Evolutionary conservation across 495 filamentous ascomycete genomes (phyloP), one percentile per base, ranked within the genome.

Genomic region (Annulohypoxylon nitens): DNA sequence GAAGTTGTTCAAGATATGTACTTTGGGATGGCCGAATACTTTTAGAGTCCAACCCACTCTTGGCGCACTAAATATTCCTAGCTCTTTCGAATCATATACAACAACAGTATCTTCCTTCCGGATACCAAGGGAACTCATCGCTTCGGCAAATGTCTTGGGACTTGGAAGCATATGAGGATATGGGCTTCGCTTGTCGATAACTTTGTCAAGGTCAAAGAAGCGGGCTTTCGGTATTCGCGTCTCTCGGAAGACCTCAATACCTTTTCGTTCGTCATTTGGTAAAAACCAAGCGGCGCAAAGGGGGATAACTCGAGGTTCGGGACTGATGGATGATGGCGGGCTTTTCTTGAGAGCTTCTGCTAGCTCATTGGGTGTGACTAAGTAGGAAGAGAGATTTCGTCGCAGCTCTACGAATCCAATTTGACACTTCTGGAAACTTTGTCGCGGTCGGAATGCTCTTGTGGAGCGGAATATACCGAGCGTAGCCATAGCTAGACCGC

Each of bases 121-220:
- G 63, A 99, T 96, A 4, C 96, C 96, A 16, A 99, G 82, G 47
- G 90, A 86, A 69, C 90, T 88, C 97, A 99, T 97, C 9, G 94
- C 93, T 66, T 90, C 86, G 47, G 94, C 91, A 79, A 98, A 98
- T 34, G 87, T 84, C 70, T 91, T 88, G 14, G 91, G 84, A 18
- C 86, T 91, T 3, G 97, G 97, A 6, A 99, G 91, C 96, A 99
- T 99, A 79, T 99, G 96, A 11, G 96, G 95, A 78, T 97, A 99
- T 6, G 92, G 91, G 37, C 93, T 97, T 71, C 88, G 87, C 74
- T 88, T 88, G 78, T 98, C 97, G 70, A 94, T 95, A 75, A 97
- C 86, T 34, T 86, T 92, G 81, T 99, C 97, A 23, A 99, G 85
- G 80, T 98, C 93, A 79, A 99, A 99, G 88, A 98, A 99, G n/a